Base-by-base conservation (phyloP, 2,329 filamentous ascomycete species). In the Ophiostoma montium region DNA sequence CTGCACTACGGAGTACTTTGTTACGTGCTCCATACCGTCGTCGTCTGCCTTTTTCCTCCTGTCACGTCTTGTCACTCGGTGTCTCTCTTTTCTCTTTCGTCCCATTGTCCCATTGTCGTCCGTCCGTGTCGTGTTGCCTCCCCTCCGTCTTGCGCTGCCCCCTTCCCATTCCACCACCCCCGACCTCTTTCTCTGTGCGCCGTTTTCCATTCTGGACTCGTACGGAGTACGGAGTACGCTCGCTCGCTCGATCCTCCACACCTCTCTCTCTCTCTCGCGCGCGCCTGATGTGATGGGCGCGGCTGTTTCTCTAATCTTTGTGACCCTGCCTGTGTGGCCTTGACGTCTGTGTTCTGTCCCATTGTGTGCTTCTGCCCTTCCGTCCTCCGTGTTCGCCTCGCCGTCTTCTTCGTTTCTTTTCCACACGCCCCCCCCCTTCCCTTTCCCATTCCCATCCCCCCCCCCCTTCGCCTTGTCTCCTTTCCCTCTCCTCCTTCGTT, bases 251-350 rank as follows among this genome's bases (percentile, higher is more conserved):
- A 21, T 30, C 33, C 15, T 46, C 23, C 39, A 42, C 39, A 42
- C 39, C 39, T 42, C 39, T 36, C 35, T 36, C 16, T 10, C n/a
- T 36, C 35, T 18, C 18, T 41, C n/a, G n/a, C n/a, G n/a, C n/a
- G 23, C 23, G 49, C 49, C 49, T 50, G 31, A 50, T 45, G 49
- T 50, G 31, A 50, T 45, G 49, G 44, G 42, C 43, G 42, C 35
- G 35, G 31, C 32, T 33, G 31, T 43, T 6, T 42, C 13, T 42
- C 23, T 42, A 30, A 31, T 42, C 23, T 42, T 35, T 38, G 45
- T 43, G 21, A 30, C 16, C 36, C 30, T 42, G 31, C 33, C 49
- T 46, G 43, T 47, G 49, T 33, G 49, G 38, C 39, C 44, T 35
- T 46, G 43, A 41, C 35, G 43, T 49, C 5, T 35, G 9, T 51